These are phyloP conservation scores for Xerocomellus chrysenteron DNA, from an alignment of 768 basidiomycete species.

Conservation along the genomic window DNA sequence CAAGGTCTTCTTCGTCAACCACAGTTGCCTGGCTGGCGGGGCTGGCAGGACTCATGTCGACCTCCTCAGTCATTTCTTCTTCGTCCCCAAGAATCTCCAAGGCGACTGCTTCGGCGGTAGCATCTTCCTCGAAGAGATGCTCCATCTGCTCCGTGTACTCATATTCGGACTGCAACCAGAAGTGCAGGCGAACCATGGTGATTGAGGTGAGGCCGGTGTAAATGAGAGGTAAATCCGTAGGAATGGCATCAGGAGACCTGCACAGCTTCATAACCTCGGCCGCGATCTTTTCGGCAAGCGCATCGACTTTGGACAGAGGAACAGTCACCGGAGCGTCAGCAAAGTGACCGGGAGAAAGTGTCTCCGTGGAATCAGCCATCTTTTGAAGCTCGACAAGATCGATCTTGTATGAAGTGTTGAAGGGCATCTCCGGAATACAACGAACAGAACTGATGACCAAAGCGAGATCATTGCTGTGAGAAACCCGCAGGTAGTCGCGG, in stretches of 20 bases:
- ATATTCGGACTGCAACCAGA: conserved; percentile 35
- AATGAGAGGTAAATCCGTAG: conserved; percentile 32
- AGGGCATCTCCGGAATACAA: conserved; percentile 14
- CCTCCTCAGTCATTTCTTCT: conserved; percentile 13
- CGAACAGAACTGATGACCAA: conserved; percentile 9
- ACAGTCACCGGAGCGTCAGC: conserved; percentile 8
- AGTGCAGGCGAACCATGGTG: conserved; percentile 30
- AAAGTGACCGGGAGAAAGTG: not conserved
- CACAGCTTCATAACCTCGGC: conserved; percentile 31
- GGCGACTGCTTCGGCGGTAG: conserved; percentile 30
- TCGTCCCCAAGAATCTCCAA: conserved; percentile 28
- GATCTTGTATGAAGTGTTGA: conserved; percentile 17
- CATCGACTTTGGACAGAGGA: conserved; percentile 18
- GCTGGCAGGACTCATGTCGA: conserved; percentile 6
- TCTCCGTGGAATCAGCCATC: conserved; percentile 9
- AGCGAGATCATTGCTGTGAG: conserved; percentile 7
- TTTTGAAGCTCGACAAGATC: conserved; percentile 12
- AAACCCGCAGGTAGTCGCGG: conserved; percentile 9
- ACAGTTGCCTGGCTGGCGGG: conserved; percentile 19
- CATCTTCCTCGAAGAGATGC: conserved; percentile 31
- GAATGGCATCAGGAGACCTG: conserved; percentile 25
- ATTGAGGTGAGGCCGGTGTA: conserved; percentile 32
- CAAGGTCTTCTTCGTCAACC: conserved; percentile 19
- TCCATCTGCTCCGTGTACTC: conserved; percentile 30
- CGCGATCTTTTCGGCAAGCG: conserved; percentile 35